phyloP scores from a whole-genome alignment of 1,284 basidiomycete genomes.

The Ganoderma lingzhi region DNA sequence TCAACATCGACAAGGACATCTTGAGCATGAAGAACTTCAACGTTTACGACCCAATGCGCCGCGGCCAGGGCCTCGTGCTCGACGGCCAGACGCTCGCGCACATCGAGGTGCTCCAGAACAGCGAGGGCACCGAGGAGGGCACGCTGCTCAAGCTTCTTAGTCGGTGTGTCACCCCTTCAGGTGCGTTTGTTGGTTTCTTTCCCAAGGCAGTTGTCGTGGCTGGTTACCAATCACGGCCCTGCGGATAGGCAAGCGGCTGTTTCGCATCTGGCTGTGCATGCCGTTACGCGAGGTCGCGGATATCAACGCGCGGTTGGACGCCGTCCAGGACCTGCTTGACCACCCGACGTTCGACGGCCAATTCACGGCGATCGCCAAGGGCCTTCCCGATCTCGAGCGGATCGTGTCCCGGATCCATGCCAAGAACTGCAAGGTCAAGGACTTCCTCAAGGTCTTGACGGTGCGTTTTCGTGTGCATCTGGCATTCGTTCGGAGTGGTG shows the following conservation, averaged over 20 bases:
- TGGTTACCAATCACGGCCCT: neutral
- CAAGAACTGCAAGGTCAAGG: constrained; percentile 84
- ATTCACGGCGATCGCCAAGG: constrained; percentile 80
- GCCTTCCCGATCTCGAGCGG: constrained; percentile 92
- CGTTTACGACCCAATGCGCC: constrained; percentile 93
- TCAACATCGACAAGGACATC: constrained; percentile 95
- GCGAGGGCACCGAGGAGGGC: constrained; percentile 91
- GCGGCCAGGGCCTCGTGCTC: constrained; percentile 83
- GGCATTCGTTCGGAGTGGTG: neutral
- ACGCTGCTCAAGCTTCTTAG: constrained; percentile 86
- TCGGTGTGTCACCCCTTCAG: constrained; percentile 90
- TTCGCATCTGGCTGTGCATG: constrained; percentile 94
- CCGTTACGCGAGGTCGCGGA: constrained; percentile 82
- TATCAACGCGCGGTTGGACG: constrained; percentile 92
- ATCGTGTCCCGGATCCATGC: constrained; percentile 94
- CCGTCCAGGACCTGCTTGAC: constrained; percentile 88
- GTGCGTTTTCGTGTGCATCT: constrained; percentile 53
- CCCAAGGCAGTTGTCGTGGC: neutral
- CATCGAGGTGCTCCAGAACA: constrained; percentile 91
- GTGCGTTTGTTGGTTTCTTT: constrained; percentile 49
- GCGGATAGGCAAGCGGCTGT: constrained; percentile 82
- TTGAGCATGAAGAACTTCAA: constrained; percentile 96
- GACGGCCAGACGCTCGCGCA: constrained; percentile 96
- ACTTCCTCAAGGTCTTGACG: constrained; percentile 84
- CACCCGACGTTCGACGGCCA: constrained; percentile 79